These are phyloP conservation scores for Colletotrichum caudatum DNA, from an alignment of 2,329 filamentous ascomycete species.

Conservation along the genomic window DNA sequence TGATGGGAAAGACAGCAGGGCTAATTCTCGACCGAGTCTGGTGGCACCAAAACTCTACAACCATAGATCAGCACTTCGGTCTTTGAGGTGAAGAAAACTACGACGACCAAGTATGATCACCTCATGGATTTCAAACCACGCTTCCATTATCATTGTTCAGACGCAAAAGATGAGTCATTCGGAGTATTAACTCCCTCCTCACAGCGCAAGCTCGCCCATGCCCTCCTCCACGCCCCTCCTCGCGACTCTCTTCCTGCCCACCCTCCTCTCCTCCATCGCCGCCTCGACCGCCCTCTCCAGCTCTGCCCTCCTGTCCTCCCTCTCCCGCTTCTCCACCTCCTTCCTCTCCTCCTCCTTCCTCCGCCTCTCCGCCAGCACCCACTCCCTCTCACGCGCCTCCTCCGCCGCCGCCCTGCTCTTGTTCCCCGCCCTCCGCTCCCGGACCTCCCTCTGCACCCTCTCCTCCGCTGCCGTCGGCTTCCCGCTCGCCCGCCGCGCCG, in stretches of 20 bases:
- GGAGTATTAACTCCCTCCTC: not conserved
- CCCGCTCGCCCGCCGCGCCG: not conserved
- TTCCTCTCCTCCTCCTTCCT: conserved; percentile 1
- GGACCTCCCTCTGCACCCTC: not conserved
- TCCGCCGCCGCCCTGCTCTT: not conserved
- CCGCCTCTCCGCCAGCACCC: conserved; percentile 4
- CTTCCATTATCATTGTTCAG: not conserved
- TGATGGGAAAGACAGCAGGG: too few species aligned
- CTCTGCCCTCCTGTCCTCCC: conserved; percentile 11
- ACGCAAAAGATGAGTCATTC: not conserved
- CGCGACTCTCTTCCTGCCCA: not conserved
- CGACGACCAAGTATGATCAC: not conserved
- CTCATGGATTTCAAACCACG: not conserved
- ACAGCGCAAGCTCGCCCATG: not conserved
- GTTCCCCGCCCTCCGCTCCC: not conserved
- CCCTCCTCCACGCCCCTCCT: not conserved
- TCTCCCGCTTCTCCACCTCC: not conserved
- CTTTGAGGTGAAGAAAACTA: too few species aligned
- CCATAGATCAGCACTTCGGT: not conserved
- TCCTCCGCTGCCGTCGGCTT: conserved; percentile 24
- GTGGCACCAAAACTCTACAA: too few species aligned
- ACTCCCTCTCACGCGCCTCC: not conserved
- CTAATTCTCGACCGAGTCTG: not conserved
- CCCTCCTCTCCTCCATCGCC: conserved; percentile 14
- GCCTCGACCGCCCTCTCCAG: not conserved